Evolutionary conservation across 1,284 basidiomycete species (phyloP), one percentile per base, ranked within the genome.

Genomic region (Vanrija pseudolonga): DNA sequence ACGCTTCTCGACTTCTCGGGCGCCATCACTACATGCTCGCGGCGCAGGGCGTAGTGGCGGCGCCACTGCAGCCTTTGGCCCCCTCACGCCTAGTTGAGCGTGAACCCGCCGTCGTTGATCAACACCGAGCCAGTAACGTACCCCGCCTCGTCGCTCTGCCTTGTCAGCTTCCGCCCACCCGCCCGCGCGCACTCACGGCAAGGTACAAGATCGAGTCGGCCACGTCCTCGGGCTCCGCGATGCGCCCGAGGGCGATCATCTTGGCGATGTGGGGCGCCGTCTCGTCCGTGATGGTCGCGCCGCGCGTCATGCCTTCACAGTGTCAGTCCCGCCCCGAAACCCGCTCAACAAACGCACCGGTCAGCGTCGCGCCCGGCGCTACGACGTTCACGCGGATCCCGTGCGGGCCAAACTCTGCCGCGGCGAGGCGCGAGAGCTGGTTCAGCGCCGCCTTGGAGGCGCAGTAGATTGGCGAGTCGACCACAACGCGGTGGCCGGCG

Each of bases 311-410:
- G 3, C 51, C 51, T 32, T n/a, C n/a, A n/a, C n/a, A 12, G 2
- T 9, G 12, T 32, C n/a, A n/a, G n/a, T 9, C 14, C 9, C n/a
- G n/a, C n/a, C n/a, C n/a, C n/a, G n/a, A n/a, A 32, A 12, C 6
- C 12, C 2, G 4, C 32, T 4, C 2, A 9, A 4, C 14, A 2
- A 9, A 9, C 32, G 14, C 2, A 32, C 32, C 32, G 24, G 51
- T 53, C 17, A 39, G 24, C 8, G 51, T 53, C 24, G 47, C 18
- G 24, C 51, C 51, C 6, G 51, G 51, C 23, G 45, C 44, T 2
- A 53, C 45, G 15, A 18, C 32, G 18, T 53, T 53, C 12, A 41
- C 51, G 4, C 51, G 45, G 28, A 53, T 53, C 2, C 51, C 51
- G 23, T 47, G 15, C 15, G 19, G 12, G 19, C 45, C 51, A 18